A percentile compares a stretch with the other conserved stretches of the same genome.
These are phyloP conservation scores for Aspergillus fischeri DNA, from an alignment of 2,329 filamentous ascomycete genomes.

Conservation along the genomic window DNA sequence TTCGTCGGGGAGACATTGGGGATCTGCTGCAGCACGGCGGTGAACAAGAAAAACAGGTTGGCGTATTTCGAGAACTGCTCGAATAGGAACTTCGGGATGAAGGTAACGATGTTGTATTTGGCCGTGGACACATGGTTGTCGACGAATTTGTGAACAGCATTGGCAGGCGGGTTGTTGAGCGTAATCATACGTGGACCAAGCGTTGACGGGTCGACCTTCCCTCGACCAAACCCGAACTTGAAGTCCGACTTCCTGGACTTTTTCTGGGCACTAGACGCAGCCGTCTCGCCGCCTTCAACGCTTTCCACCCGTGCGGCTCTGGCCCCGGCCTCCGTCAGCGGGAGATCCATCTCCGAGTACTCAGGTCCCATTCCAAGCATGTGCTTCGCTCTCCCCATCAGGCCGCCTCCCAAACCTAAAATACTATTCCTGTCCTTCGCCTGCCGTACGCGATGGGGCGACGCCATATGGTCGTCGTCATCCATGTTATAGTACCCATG, in stretches of 20 bases:
- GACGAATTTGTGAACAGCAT: slow-evolving; percentile 81
- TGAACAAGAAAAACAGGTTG: slow-evolving; percentile 99
- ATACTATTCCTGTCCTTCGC: slow-evolving; percentile 84
- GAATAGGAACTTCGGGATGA: slow-evolving; percentile 93
- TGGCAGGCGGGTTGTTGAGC: slow-evolving; percentile 93
- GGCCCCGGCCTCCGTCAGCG: slow-evolving; percentile 73
- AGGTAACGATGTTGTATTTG: slow-evolving; percentile 93
- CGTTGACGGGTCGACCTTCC: slow-evolving; percentile 83
- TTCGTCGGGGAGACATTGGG: slow-evolving; percentile 93
- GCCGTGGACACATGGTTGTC: slow-evolving; percentile 97
- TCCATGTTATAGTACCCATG: slow-evolving; percentile 69
- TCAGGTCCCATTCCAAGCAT: slow-evolving; percentile 80
- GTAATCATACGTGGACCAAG: slow-evolving; percentile 89
- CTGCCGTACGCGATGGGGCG: slow-evolving; percentile 48
- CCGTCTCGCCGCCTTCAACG: slow-evolving; percentile 39
- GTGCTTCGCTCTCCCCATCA: slow-evolving; percentile 83
- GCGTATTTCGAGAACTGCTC: slow-evolving; percentile 99
- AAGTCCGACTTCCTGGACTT: slow-evolving; percentile 70
- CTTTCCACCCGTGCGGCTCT: slow-evolving; percentile 45
- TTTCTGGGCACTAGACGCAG: slow-evolving; percentile 48
- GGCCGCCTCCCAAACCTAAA: slow-evolving; percentile 76
- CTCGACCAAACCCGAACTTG: slow-evolving; percentile 85
- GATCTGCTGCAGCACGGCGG: slow-evolving; percentile 89
- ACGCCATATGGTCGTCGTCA: slow-evolving; percentile 53
- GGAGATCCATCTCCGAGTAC: slow-evolving; percentile 98